phyloP scores from a whole-genome alignment of 2,329 filamentous ascomycete species.

The Phaeosphaeriaceae sp. region DNA sequence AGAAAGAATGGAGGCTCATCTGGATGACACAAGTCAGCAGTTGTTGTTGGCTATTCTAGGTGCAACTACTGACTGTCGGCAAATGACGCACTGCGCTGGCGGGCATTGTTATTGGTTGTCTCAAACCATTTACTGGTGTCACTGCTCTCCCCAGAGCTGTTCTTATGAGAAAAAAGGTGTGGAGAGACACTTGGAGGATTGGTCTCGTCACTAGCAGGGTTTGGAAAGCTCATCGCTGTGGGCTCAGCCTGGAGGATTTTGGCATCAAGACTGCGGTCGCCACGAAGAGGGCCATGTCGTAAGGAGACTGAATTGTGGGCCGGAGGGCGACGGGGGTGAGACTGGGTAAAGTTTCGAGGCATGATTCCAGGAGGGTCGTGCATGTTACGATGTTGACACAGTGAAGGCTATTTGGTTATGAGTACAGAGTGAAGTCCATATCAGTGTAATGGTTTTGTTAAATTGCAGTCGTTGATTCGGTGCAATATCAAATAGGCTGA shows the following conservation, averaged over 20 bases:
- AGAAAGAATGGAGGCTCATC: slow-evolving; percentile 55
- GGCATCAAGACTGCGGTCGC: not conserved
- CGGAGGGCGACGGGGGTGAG: slow-evolving; percentile 51
- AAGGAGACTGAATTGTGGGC: slow-evolving; percentile 56
- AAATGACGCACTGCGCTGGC: slow-evolving; percentile 46
- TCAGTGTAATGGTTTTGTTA: slow-evolving; percentile 3
- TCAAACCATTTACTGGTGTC: slow-evolving; percentile 61
- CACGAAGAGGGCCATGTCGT: slow-evolving; percentile 44
- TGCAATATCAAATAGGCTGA: not conserved
- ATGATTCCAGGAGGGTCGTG: slow-evolving; percentile 27
- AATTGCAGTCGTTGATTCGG: not conserved
- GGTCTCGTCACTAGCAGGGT: slow-evolving; percentile 41
- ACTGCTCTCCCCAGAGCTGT: slow-evolving; percentile 59
- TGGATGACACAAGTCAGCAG: slow-evolving; percentile 18
- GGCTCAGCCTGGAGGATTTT: slow-evolving; percentile 10
- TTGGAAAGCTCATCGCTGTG: slow-evolving; percentile 30
- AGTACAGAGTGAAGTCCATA: slow-evolving; percentile 21
- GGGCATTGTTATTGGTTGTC: slow-evolving; percentile 56
- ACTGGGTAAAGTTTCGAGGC: slow-evolving; percentile 9
- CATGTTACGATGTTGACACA: slow-evolving; percentile 21
- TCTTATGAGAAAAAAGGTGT: slow-evolving; percentile 39
- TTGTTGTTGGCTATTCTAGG: not conserved
- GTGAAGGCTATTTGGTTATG: slow-evolving; percentile 13
- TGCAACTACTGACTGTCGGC: slow-evolving; percentile 48
- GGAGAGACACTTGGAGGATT: slow-evolving; percentile 51